Evolutionary conservation across 306 rosid genomes (phyloP).

Genomic region (Gleditsia sinensis): DNA sequence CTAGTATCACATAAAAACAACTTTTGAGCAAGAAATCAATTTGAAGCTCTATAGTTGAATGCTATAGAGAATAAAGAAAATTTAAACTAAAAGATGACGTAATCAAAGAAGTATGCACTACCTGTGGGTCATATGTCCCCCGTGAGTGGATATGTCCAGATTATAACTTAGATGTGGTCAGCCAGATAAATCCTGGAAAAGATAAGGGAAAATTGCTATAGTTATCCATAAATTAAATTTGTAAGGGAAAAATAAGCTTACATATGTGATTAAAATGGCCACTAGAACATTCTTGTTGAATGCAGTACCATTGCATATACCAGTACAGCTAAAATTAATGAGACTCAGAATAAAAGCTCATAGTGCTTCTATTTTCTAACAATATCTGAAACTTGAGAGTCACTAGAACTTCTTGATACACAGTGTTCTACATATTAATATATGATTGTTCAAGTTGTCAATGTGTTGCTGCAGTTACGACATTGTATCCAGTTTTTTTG

Average conservation of each 20-base stretch:
- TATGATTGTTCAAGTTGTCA: background rate
- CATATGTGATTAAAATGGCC: slow-evolving; percentile 14
- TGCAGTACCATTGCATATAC: slow-evolving; percentile 13
- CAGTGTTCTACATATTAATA: slow-evolving; percentile 4
- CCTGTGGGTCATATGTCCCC: slow-evolving; percentile 95
- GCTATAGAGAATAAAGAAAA: slow-evolving; percentile 17
- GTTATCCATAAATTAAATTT: slow-evolving; percentile 1
- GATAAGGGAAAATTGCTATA: background rate
- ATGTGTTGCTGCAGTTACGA: background rate
- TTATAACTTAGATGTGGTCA: slow-evolving; percentile 82
- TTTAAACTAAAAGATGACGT: slow-evolving; percentile 3
- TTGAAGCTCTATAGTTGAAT: slow-evolving; percentile 10
- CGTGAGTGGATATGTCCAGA: slow-evolving; percentile 78
- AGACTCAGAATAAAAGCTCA: slow-evolving; percentile 35
- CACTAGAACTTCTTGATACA: background rate
- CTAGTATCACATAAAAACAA: background rate
- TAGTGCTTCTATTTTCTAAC: background rate
- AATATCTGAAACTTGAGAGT: slow-evolving; percentile 20
- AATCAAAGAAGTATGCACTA: slow-evolving; percentile 35
- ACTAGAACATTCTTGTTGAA: slow-evolving; percentile 14
- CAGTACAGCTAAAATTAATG: background rate
- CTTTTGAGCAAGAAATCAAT: slow-evolving; percentile 1
- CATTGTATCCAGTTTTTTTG: slow-evolving; percentile 13
- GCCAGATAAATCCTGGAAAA: slow-evolving; percentile 91
- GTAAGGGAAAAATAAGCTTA: background rate